Evolutionary conservation across 164 flowering plant genomes (phyloP).

Genomic region (Annona cherimola): DNA sequence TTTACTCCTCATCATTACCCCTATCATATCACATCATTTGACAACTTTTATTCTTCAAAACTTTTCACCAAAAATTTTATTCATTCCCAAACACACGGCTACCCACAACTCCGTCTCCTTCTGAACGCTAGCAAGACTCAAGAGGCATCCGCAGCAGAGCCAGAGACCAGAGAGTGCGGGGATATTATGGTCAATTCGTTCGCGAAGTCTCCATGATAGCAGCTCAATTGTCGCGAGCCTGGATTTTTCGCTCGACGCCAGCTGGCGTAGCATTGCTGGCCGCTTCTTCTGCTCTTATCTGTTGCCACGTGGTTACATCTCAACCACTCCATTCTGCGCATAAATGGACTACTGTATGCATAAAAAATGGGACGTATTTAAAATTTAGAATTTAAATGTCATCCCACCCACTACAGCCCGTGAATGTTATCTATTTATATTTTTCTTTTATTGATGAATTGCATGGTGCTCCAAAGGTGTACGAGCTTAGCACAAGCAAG

Average conservation of each 20-base stretch:
- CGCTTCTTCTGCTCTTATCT: not conserved
- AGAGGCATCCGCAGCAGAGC: too few relatives aligned
- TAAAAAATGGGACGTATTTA: not conserved
- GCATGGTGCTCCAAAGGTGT: too few relatives aligned
- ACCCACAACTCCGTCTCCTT: not conserved
- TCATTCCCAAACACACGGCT: not conserved
- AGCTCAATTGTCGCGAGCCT: not conserved
- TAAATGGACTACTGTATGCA: not conserved
- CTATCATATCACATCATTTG: too few relatives aligned
- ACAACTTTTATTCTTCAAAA: too few relatives aligned
- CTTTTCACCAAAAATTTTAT: not conserved
- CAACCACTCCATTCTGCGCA: not conserved
- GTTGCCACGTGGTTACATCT: not conserved
- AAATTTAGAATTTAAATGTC: not conserved
- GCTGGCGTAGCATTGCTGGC: slow-evolving; percentile 2
- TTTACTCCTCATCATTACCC: too few relatives aligned
- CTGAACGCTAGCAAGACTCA: too few relatives aligned
- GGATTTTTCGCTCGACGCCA: not conserved
- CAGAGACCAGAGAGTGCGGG: not conserved
- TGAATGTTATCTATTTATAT: too few relatives aligned
- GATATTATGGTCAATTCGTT: not conserved
- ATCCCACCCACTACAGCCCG: too few relatives aligned
- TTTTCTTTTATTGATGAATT: too few relatives aligned
- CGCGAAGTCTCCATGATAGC: not conserved
- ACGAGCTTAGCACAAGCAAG: too few relatives aligned